Conservation (phyloP, 2,329 filamentous ascomycete species). For the Colletotrichum shisoi region DNA sequence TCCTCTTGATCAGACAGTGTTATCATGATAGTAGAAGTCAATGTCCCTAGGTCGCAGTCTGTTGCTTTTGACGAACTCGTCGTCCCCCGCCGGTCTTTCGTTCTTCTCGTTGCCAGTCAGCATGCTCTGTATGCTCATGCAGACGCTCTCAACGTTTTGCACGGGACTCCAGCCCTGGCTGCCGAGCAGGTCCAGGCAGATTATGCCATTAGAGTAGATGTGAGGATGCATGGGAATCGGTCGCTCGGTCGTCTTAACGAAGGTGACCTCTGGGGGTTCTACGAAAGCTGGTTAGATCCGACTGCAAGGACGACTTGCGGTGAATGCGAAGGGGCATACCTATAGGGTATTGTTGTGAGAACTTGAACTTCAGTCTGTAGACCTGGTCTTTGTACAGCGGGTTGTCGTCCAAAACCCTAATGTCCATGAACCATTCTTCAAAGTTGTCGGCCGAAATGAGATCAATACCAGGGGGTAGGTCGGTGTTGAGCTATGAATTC, state of each 20-base stretch:
- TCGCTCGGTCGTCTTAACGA: constrained; percentile 70
- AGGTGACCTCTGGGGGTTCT: constrained; percentile 96
- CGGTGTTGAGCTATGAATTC: constrained; percentile 49
- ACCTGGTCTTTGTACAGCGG: constrained; percentile 82
- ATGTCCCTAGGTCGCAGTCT: constrained; percentile 84
- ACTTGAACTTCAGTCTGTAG: constrained; percentile 87
- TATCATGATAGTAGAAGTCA: constrained; percentile 92
- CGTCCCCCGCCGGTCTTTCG: constrained; percentile 88
- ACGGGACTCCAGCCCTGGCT: constrained; percentile 93
- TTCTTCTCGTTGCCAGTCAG: constrained; percentile 92
- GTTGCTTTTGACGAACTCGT: constrained; percentile 85
- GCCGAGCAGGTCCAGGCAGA: constrained; percentile 92
- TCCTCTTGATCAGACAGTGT: constrained; percentile 61
- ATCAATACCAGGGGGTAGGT: constrained; percentile 73
- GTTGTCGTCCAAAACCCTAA: constrained; percentile 87
- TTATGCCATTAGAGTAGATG: constrained; percentile 98
- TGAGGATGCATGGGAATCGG: constrained; percentile 94
- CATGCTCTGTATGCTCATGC: constrained; percentile 98
- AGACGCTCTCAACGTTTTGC: constrained; percentile 95
- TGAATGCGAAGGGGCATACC: constrained; percentile 60
- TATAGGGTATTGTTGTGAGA: constrained; percentile 86
- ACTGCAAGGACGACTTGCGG: neutral
- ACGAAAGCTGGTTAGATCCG: constrained; percentile 27
- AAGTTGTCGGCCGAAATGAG: constrained; percentile 84
- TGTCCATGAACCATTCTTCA: constrained; percentile 91